Percentiles rank a stretch among this genome's conserved stretches.
phyloP scores from a whole-genome alignment of 768 basidiomycete genomes.

The Glaciozyma antarctica region DNA sequence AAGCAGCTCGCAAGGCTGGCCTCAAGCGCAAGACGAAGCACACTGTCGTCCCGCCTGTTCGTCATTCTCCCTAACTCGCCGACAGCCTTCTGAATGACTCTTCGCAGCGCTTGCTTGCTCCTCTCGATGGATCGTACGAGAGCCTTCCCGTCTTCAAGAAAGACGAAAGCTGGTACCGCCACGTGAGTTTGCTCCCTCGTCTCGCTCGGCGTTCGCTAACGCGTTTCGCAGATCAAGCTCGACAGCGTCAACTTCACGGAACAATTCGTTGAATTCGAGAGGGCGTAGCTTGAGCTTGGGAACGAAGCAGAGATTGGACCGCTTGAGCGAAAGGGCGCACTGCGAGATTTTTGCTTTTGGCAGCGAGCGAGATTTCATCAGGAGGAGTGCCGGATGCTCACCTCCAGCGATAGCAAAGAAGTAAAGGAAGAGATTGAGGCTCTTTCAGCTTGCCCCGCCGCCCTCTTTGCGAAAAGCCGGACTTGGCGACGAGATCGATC shows the following conservation, averaged over 20 bases:
- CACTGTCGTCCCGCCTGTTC: neutral
- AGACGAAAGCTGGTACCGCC: neutral
- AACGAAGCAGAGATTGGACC: no score
- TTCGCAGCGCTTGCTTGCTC: neutral
- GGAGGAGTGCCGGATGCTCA: no score
- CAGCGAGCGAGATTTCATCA: no score
- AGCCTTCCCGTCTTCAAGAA: neutral
- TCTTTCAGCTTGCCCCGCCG: no score
- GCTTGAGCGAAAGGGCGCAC: no score
- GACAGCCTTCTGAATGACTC: neutral
- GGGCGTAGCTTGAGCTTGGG: neutral
- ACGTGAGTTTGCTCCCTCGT: neutral
- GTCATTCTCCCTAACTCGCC: neutral
- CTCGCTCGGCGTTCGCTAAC: neutral
- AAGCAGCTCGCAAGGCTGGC: conserved; percentile 31
- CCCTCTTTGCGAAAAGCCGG: no score
- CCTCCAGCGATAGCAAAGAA: no score
- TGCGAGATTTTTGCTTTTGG: no score
- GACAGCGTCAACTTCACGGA: neutral
- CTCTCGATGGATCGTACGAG: neutral
- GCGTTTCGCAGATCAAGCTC: neutral
- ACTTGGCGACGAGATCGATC: no score
- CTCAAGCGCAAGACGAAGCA: conserved; percentile 31
- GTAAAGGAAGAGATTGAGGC: no score
- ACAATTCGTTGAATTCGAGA: neutral